Conservation (phyloP, 164 flowering plant genomes). For the Macadamia integrifolia region DNA sequence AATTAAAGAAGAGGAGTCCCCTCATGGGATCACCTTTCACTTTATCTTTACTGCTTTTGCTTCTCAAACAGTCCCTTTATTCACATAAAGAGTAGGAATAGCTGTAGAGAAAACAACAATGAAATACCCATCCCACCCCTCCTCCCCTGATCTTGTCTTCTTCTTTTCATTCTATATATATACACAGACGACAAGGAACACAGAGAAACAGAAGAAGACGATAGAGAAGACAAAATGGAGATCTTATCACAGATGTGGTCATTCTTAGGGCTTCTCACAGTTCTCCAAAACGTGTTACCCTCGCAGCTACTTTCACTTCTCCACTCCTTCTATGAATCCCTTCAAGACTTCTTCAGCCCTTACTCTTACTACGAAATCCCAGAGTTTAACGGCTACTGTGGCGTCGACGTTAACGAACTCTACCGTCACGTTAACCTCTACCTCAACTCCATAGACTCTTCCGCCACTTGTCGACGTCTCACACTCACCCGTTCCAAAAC, state of each 20-base stretch:
- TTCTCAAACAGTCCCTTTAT: not conserved
- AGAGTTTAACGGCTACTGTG: conserved; percentile 62
- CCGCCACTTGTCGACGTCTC: conserved; percentile 47
- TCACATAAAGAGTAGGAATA: not conserved
- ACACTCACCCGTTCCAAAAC: conserved; percentile 54
- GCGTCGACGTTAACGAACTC: conserved; percentile 59
- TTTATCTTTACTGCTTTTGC: conserved; percentile 12
- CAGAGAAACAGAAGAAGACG: not conserved
- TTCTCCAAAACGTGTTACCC: conserved; percentile 61
- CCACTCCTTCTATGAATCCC: conserved; percentile 48
- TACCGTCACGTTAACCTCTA: conserved; percentile 63
- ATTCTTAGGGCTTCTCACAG: conserved; percentile 55
- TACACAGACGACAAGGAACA: not conserved
- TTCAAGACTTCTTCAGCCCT: conserved; percentile 48
- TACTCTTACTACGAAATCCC: conserved; percentile 58
- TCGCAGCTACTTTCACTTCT: conserved; percentile 50
- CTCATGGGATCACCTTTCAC: conserved; percentile 11
- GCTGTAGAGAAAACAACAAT: not conserved
- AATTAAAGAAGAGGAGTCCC: conserved; percentile 8
- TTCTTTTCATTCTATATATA: conserved; percentile 2
- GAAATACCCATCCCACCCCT: not conserved
- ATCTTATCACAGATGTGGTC: conserved; percentile 65
- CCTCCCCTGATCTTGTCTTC: not conserved
- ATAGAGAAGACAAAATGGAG: conserved; percentile 33
- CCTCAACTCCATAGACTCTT: conserved; percentile 46